Conservation (phyloP, 495 filamentous ascomycete genomes). For the Hypoxylon intermedium region DNA sequence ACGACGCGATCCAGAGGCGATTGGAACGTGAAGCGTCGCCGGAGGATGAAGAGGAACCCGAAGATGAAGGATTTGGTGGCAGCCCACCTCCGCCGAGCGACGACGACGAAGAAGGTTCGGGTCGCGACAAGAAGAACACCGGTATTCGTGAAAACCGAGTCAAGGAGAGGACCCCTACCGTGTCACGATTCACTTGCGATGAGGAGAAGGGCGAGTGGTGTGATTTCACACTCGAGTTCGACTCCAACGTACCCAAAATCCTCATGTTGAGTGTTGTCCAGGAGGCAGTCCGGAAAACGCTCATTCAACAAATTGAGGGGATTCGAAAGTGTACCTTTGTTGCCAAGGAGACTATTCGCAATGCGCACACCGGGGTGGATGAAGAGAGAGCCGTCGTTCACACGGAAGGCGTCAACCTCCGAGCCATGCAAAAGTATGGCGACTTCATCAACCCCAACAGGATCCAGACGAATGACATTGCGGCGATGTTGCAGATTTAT, state of each 20-base stretch:
- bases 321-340: conserved; percentile 75
- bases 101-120: conserved; percentile 52
- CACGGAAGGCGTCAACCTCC: conserved; percentile 86
- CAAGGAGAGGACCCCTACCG: conserved; percentile 66
- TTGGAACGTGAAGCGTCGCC: conserved; percentile 61
- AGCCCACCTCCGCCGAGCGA: conserved; percentile 57
- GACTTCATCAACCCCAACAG: conserved; percentile 85
- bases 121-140: conserved; percentile 45
- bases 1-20: conserved; percentile 72
- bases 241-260: conserved; percentile 81
- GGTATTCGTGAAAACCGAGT: conserved; percentile 69
- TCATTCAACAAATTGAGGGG: conserved; percentile 85
- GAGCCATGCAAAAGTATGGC: conserved; percentile 86
- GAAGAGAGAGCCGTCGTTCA: conserved; percentile 64
- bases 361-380: conserved; percentile 55
- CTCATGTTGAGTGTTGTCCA: conserved; percentile 91
- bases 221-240: conserved; percentile 83
- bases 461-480: conserved; percentile 91
- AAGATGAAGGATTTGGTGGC: conserved; percentile 64
- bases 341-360: conserved; percentile 65
- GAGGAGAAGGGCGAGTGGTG: conserved; percentile 74
- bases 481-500: conserved; percentile 80
- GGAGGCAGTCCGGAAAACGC: conserved; percentile 70
- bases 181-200: conserved; percentile 82
- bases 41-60: conserved; percentile 60